Evolutionary conservation across 352 stramenopile genomes (phyloP), one percentile per base, ranked within the genome.

Genomic region (Phytophthora pluvialis): DNA sequence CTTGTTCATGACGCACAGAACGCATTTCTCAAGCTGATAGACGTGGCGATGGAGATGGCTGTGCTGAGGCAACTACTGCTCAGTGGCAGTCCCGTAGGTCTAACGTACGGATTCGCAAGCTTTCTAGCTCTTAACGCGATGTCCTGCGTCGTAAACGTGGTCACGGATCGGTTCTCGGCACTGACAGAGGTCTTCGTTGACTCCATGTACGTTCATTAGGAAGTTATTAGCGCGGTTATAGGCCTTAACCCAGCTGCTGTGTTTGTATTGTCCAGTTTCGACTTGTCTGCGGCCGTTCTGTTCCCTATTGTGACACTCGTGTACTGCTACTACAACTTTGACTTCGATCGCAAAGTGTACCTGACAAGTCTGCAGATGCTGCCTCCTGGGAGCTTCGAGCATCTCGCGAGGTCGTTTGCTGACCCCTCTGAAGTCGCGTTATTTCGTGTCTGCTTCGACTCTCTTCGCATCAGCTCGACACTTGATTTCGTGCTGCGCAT

Each of bases 381-480:
- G 3, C 47, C 60, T 12, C 31, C 60, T 15, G 67, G 66, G 4
- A 67, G 46, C 25, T 75, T 81, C 43, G 73, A 81, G 42, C 62
- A 47, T 7, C 21, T 71, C 4, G 73, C 73, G 9, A 42, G 55
- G 1, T 49, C 66, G 0, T 48, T 70, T 15, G 63, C 67, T 1
- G 47, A 72, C 28, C 73, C 59, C 7, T 53, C 56, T 10, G 39
- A 70, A 12, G 63, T 77, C 7, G 70, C 56, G 2, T 25, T 73
- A 10, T 67, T 81, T 39, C 60, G 64, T 9, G 49, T 70, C 10
- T 68, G 35, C 10, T 61, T 78, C 10, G 67, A 79, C 31, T 78
- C 66, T 1, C 60, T 81, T 29, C 73, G 70, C 0, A 69, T 77
- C 35, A 40, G 5, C 21, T 70, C 73, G 3, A 8, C 56, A 0